Conservation (phyloP, 257 asterid species). For the Phtheirospermum japonicum region DNA sequence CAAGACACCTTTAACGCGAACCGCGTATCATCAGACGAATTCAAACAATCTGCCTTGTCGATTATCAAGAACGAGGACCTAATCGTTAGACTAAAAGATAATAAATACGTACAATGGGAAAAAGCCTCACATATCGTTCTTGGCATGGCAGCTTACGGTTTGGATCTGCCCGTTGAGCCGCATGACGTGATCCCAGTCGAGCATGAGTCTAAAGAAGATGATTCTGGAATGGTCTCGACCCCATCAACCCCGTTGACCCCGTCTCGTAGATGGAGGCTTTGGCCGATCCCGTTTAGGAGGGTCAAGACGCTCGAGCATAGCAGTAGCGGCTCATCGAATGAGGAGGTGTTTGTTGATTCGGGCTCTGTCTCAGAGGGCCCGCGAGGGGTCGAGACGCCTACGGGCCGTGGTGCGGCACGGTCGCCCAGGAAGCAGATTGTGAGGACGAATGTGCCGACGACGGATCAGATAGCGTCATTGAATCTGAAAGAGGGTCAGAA, state of each 20-base stretch:
- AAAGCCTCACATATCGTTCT: conserved; percentile 73
- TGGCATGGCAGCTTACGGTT: conserved; percentile 71
- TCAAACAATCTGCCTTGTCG: conserved; percentile 51
- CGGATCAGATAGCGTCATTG: conserved; percentile 86
- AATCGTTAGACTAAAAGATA: conserved; percentile 63
- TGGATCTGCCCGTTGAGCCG: conserved; percentile 52
- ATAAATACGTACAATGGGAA: conserved; percentile 76
- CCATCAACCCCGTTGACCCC: conserved; percentile 47
- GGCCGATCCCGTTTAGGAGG: conserved; percentile 92
- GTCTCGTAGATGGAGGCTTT: conserved; percentile 88
- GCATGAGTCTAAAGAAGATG: conserved; percentile 43
- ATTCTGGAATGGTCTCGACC: conserved; percentile 35
- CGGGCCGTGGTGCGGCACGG: conserved; percentile 34
- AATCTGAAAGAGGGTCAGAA: conserved; percentile 95
- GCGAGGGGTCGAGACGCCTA: conserved; percentile 36
- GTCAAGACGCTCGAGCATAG: conserved; percentile 68
- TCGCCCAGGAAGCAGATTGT: conserved; percentile 80
- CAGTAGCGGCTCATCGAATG: conserved; percentile 48
- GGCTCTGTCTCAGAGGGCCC: conserved; percentile 49
- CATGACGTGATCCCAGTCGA: conserved; percentile 56
- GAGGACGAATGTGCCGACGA: conserved; percentile 89
- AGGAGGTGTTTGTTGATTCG: conserved; percentile 61
- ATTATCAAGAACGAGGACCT: conserved; percentile 64
- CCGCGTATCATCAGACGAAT: conserved; percentile 63
- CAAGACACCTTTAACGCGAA: conserved; percentile 59